Evolutionary conservation across 345 rosid species (phyloP).

Genomic region (Capsella bursapastoris): DNA sequence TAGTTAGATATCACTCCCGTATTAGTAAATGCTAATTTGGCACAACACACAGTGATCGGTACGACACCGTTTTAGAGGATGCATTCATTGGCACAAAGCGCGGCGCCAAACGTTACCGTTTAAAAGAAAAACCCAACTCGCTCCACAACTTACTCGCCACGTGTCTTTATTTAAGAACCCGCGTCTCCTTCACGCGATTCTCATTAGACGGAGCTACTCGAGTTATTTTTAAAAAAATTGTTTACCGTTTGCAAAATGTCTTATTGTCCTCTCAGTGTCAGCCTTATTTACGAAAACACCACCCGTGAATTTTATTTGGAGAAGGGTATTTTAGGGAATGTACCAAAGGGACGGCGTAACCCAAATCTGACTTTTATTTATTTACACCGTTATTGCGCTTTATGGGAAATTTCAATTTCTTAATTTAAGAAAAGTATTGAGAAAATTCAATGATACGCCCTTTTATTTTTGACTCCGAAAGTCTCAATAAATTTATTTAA

Average conservation of each 20-base stretch:
- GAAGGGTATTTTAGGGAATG: constrained; percentile 34
- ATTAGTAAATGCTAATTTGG: no score
- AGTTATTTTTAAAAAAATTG: background rate
- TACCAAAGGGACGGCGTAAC: constrained; percentile 10
- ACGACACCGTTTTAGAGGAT: constrained; percentile 17
- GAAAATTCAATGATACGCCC: constrained; percentile 37
- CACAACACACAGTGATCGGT: background rate
- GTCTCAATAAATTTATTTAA: constrained; percentile 45
- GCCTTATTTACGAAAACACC: constrained; percentile 31
- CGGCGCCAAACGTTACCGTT: constrained; percentile 25
- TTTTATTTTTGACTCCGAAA: constrained; percentile 55
- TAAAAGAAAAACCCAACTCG: background rate
- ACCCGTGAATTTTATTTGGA: background rate
- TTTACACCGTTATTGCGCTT: constrained; percentile 39
- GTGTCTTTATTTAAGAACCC: constrained; percentile 44
- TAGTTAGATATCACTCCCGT: no score
- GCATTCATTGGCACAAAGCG: constrained; percentile 33
- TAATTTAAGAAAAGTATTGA: background rate
- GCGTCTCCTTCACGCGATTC: constrained; percentile 53
- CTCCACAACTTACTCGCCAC: constrained; percentile 27
- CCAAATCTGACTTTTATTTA: constrained; percentile 13
- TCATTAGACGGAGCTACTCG: constrained; percentile 39
- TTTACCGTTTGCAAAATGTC: constrained; percentile 32
- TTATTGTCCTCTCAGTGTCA: constrained; percentile 30
- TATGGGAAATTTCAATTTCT: constrained; percentile 24